Evolutionary conservation across 2,329 filamentous ascomycete genomes (phyloP), one percentile per base, ranked within the genome.

Genomic region (Colletotrichum aenigma): DNA sequence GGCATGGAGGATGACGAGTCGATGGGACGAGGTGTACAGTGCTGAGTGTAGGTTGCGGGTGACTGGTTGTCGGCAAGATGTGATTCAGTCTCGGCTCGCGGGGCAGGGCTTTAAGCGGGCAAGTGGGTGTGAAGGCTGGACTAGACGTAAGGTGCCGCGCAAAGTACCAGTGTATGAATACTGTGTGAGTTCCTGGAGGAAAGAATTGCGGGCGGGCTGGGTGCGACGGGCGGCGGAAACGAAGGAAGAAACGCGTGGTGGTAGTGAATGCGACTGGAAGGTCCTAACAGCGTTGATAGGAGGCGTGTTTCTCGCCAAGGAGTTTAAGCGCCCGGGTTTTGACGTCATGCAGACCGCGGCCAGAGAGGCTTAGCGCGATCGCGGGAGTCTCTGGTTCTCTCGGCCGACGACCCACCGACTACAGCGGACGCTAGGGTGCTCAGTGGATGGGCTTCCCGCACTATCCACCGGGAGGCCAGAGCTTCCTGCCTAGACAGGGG

Each of bases 251-350:
- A 76, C 70, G 70, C 74, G 64, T 34, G 43, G 16, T 32, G 62
- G 38, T 34, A 36, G 32, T 26, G 62, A 34, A 32, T n/a, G 18
- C 58, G 13, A 61, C 30, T 61, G 58, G 28, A 32, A n/a, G 58
- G 26, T 58, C 26, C 30, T 52, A 6, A 12, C 43, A 21, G 43
- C 43, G n/a, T 52, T 52, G 43, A 52, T 52, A 52, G 43, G 43
- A 52, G 43, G 43, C n/a, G 55, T 52, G 34, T 43, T 64, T 69
- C 21, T 55, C 43, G 70, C 74, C 74, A 74, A 76, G 74, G 13
- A 52, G 70, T 69, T 74, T 76, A 76, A 76, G 74, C 74, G 74
- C 74, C 73, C 70, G 74, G 74, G 48, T 36, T 52, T 76, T 74
- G 74, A 76, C 74, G 70, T 76, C 70, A 76, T 52, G 70, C 70